These are phyloP conservation scores for Dictyostelium citrinum DNA, from an alignment of 78 protist species.

Conservation along the genomic window DNA sequence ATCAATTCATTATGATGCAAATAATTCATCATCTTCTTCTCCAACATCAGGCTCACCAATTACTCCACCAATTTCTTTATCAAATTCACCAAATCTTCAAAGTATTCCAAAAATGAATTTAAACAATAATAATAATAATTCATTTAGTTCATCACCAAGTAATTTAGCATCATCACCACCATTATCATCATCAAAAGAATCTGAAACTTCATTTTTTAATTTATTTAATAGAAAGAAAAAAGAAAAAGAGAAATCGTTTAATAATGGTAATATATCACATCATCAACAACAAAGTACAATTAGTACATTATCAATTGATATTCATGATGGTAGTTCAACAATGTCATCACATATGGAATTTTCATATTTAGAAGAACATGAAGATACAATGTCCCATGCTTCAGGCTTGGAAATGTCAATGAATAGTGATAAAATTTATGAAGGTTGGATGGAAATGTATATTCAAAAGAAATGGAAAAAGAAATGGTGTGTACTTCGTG, in stretches of 20 bases:
- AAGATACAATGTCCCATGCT: background rate
- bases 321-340: background rate
- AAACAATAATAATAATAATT: background rate
- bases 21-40: background rate
- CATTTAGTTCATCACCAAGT: background rate
- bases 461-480: slow-evolving; percentile 32
- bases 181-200: slow-evolving; percentile 15
- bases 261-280: background rate
- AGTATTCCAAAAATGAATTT: background rate
- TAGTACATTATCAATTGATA: background rate
- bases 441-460: slow-evolving; percentile 54
- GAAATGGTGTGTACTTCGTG: slow-evolving; percentile 48
- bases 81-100: background rate
- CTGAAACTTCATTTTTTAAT: background rate
- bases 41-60: slow-evolving; percentile 4
- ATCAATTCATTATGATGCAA: background rate
- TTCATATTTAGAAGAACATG: background rate
- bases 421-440: slow-evolving; percentile 17
- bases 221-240: background rate
- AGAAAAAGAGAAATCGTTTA: background rate
- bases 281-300: background rate
- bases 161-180: background rate
- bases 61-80: background rate
- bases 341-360: background rate
- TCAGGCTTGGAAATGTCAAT: background rate